A percentile compares a stretch with the other conserved stretches of the same genome.
These are phyloP conservation scores for Claviceps arundinis DNA, from an alignment of 2,329 filamentous ascomycete species.

Conservation along the genomic window DNA sequence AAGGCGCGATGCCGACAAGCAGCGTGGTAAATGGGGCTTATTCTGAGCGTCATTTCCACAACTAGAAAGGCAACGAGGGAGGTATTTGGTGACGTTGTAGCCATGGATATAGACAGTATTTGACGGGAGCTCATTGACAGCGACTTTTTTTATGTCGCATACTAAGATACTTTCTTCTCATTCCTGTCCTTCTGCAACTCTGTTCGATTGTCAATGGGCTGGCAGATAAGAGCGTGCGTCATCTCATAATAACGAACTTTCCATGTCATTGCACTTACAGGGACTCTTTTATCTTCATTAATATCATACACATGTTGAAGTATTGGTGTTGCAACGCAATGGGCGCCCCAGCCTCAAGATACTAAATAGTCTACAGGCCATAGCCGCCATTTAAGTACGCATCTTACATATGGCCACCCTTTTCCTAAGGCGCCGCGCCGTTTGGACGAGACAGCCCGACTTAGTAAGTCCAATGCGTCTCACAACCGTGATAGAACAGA, in stretches of 20 bases:
- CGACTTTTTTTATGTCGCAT: too few species aligned
- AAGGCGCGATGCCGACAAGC: constrained; percentile 21
- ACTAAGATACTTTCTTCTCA: too few species aligned
- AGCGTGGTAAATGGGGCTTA: constrained; percentile 35
- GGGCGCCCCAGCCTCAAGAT: neutral
- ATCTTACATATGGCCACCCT: neutral
- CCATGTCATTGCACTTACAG: neutral
- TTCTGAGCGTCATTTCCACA: constrained; percentile 22
- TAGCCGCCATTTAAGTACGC: neutral
- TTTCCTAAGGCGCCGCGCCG: too few species aligned
- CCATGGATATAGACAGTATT: too few species aligned
- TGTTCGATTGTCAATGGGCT: neutral
- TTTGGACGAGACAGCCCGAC: too few species aligned
- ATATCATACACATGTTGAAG: neutral
- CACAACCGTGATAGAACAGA: too few species aligned
- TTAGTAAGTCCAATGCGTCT: too few species aligned
- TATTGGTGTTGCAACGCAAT: neutral
- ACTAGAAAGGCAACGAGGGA: too few species aligned
- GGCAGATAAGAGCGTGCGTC: neutral
- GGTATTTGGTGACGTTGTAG: too few species aligned
- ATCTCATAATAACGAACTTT: neutral
- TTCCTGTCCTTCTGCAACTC: neutral
- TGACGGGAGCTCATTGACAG: too few species aligned
- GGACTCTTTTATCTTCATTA: neutral
- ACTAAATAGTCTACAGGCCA: neutral